Base-by-base conservation (phyloP, 768 basidiomycete genomes). In the Lepiota brunneoincarnata region DNA sequence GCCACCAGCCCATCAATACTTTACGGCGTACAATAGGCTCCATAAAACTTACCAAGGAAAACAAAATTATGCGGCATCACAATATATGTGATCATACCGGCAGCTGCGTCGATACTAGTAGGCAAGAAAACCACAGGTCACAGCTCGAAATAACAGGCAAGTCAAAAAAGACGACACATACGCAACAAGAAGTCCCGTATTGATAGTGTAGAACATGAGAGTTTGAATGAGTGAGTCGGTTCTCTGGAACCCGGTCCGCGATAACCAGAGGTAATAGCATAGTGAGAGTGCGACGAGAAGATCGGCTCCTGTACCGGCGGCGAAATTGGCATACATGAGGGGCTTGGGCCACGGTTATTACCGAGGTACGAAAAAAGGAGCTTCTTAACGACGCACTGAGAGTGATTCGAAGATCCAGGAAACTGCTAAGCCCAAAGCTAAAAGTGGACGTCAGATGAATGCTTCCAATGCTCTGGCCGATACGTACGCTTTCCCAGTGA, bases 51-150 rank as follows among this genome's bases (percentile, higher is more conserved):
- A 73, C 76, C 74, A 23, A 82, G 61, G 68, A 80, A 82, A 51
- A 83, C 69, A 61, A 80, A 77, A 54, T 80, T 84, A 34, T 70
- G 53, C 0, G 81, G 82, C 82, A 84, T 83, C 2, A 71, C 66
- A 26, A 70, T 66, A 56, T 78, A 82, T 57, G 72, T 60, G 56
- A 78, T 67, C 63, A 78, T 69, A 2, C 80, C 79, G 15, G 76
- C 58, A 9, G 66, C 62, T 2, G 79, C 77, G 51, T 80, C 75
- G 11, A 81, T 45, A 6, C 81, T 83, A 48, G n/a, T n/a, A 36
- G 35, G 40, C 18, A n/a, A 42, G 20, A 38, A 23, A 9, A 14
- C 12, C 35, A 15, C 20, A 21, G 37, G 6, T 20, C 12, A 2
- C 6, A 35, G 17, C 23, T 6, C 56, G 3, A 40, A 28, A 28